Percentiles rank a stretch among this genome's conserved stretches.
phyloP scores from a whole-genome alignment of 2,329 filamentous ascomycete genomes.

The Talaromyces pinophilus region DNA sequence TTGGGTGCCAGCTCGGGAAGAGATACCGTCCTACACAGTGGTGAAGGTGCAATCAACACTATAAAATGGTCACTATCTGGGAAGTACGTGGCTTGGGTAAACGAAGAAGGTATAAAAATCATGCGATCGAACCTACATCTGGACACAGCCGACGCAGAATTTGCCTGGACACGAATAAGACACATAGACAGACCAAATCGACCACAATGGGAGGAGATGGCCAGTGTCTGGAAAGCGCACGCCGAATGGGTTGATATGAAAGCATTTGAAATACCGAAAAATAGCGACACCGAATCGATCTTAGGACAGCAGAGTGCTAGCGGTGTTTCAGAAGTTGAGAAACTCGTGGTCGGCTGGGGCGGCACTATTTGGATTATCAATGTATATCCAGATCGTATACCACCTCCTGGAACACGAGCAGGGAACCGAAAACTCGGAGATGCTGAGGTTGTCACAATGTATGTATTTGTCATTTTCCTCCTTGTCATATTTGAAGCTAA shows the following conservation, averaged over 20 bases:
- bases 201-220: slow-evolving; percentile 93
- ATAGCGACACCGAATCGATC: slow-evolving; percentile 35
- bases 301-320: slow-evolving; percentile 42
- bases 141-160: slow-evolving; percentile 72
- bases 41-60: slow-evolving; percentile 84
- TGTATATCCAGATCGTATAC: slow-evolving; percentile 70
- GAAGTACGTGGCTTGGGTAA: slow-evolving; percentile 91
- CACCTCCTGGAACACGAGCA: slow-evolving; percentile 20
- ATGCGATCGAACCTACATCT: slow-evolving; percentile 88
- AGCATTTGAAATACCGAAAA: slow-evolving; percentile 71
- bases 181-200: slow-evolving; percentile 87
- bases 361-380: slow-evolving; percentile 95
- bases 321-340: slow-evolving; percentile 59
- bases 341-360: slow-evolving; percentile 91
- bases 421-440: slow-evolving; percentile 69
- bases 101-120: slow-evolving; percentile 96
- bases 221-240: slow-evolving; percentile 87
- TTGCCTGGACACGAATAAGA: slow-evolving; percentile 91
- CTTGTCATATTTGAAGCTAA: slow-evolving; percentile 29
- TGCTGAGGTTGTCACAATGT: slow-evolving; percentile 92
- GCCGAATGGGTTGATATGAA: slow-evolving; percentile 91
- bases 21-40: slow-evolving; percentile 84
- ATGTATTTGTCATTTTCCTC: slow-evolving; percentile 45
- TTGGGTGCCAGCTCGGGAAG: slow-evolving; percentile 75
- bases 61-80: slow-evolving; percentile 95